phyloP scores from a whole-genome alignment of 345 rosid genomes.

The Hibiscus tridactylites region DNA sequence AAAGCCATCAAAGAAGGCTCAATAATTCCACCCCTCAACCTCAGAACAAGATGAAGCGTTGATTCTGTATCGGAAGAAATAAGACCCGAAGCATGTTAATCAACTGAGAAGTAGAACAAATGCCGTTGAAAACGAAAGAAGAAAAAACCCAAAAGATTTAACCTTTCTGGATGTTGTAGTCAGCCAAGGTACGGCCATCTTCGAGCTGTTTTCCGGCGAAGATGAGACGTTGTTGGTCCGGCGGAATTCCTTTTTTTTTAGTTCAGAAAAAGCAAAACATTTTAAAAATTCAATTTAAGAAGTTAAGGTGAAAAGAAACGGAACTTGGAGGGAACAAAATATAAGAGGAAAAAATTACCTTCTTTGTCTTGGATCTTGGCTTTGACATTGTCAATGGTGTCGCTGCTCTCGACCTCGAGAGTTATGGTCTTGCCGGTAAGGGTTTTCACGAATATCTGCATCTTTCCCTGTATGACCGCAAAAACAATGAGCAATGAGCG shows the following conservation, averaged over 20 bases:
- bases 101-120: neutral
- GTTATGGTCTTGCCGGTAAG: slow-evolving; percentile 93
- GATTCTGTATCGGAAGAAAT: slow-evolving; percentile 35
- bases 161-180: slow-evolving; percentile 91
- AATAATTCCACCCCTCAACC: slow-evolving; percentile 88
- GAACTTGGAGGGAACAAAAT: neutral
- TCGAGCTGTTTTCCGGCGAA: slow-evolving; percentile 94
- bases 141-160: neutral
- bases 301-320: neutral
- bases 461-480: slow-evolving; percentile 18
- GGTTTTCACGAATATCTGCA: slow-evolving; percentile 94
- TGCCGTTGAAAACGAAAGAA: neutral
- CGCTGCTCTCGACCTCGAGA: slow-evolving; percentile 89
- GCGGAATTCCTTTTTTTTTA: slow-evolving; percentile 54
- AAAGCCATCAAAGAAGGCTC: slow-evolving; percentile 92
- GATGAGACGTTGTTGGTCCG: slow-evolving; percentile 84
- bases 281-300: neutral
- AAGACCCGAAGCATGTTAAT: neutral
- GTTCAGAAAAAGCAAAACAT: neutral
- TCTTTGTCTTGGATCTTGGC: slow-evolving; percentile 94
- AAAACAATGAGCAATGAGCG: neutral
- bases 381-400: slow-evolving; percentile 83
- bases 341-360: slow-evolving; percentile 22
- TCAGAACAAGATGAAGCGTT: slow-evolving; percentile 75
- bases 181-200: slow-evolving; percentile 87